Conservation (phyloP, 2,329 filamentous ascomycete species). For the Xylariaceae sp. region DNA sequence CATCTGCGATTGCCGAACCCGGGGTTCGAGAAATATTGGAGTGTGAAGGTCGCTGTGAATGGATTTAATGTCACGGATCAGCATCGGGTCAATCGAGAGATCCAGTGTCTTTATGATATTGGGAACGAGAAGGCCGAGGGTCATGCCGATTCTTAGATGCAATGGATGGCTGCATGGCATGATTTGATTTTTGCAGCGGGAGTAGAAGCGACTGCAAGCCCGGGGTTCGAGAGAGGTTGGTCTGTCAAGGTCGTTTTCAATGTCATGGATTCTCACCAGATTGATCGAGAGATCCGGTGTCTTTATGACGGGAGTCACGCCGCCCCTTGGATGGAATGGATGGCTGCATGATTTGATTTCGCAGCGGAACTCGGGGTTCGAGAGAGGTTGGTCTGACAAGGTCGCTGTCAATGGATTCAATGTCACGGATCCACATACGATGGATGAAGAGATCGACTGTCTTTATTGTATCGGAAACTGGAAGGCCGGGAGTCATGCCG, state of each 20-base stretch:
- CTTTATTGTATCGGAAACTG: background rate
- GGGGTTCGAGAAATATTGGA: constrained; percentile 9
- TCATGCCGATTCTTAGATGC: no score
- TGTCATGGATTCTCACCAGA: background rate
- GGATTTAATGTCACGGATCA: constrained; percentile 5
- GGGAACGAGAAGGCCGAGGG: background rate
- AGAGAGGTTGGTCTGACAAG: background rate
- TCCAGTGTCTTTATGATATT: background rate
- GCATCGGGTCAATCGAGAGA: background rate
- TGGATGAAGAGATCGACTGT: background rate
- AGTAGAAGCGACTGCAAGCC: no score
- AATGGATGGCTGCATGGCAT: background rate
- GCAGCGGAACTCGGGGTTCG: no score
- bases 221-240: no score
- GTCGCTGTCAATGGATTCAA: constrained; percentile 11
- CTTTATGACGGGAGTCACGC: background rate
- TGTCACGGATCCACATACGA: background rate
- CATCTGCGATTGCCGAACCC: constrained; percentile 8
- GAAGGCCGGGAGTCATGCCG: no score
- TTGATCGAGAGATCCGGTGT: constrained; percentile 4
- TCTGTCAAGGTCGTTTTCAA: constrained; percentile 6
- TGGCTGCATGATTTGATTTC: no score
- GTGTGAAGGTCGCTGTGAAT: constrained; percentile 8
- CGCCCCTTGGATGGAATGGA: no score
- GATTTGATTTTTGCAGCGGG: no score